phyloP scores from a whole-genome alignment of 1,139 yeast genomes.

The Candida tetrigidarum region DNA sequence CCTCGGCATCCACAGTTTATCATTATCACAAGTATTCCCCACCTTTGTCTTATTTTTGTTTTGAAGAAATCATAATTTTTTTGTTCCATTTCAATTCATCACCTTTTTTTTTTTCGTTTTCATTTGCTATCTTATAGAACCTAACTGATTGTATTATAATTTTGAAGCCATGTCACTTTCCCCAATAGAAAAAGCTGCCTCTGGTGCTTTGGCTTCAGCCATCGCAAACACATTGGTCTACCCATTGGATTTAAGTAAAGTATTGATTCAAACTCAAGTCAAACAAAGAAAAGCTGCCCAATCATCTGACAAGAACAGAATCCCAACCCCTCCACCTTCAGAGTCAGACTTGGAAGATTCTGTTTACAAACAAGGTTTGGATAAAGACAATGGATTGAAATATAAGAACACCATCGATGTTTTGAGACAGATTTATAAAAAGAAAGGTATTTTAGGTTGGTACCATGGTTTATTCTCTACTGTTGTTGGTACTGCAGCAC shows the following conservation, averaged over 20 bases:
- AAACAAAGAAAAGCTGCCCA: constrained; percentile 23
- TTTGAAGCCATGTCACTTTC: constrained; percentile 35
- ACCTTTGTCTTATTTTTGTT: background rate
- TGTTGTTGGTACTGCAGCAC: constrained; percentile 74
- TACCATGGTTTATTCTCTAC: constrained; percentile 78
- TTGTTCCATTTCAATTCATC: too few species aligned
- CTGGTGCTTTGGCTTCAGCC: constrained; percentile 86
- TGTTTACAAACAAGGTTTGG: constrained; percentile 25
- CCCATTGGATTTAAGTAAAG: constrained; percentile 75
- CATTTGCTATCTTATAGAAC: background rate
- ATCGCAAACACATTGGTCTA: constrained; percentile 80
- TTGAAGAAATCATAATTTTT: too few species aligned
- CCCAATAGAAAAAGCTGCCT: constrained; percentile 74
- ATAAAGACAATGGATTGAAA: constrained; percentile 32
- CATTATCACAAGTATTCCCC: background rate
- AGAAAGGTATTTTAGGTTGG: constrained; percentile 71
- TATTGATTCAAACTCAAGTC: constrained; percentile 73
- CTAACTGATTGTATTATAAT: background rate
- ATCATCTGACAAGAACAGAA: constrained; percentile 8
- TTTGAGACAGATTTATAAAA: constrained; percentile 55
- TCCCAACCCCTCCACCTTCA: constrained; percentile 20
- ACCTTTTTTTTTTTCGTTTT: background rate
- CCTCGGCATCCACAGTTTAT: background rate
- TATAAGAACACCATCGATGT: constrained; percentile 71
- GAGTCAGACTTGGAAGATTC: constrained; percentile 29